phyloP scores from a whole-genome alignment of 1,284 basidiomycete genomes.

The Heliocybe sulcata region DNA sequence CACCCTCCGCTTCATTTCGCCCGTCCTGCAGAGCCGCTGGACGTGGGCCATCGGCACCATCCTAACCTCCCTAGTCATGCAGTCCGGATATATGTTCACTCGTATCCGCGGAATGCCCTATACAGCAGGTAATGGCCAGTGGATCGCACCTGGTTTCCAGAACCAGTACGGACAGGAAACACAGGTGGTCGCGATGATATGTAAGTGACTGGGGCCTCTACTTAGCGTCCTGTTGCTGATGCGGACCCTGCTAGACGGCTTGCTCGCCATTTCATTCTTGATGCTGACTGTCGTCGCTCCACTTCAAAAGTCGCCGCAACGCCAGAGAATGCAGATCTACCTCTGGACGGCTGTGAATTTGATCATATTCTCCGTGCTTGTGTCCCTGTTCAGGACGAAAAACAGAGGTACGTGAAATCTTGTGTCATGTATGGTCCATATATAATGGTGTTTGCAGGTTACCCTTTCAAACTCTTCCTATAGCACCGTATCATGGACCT shows the following conservation, averaged over 20 bases:
- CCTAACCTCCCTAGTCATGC: slow-evolving; percentile 74
- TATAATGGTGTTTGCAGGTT: slow-evolving; percentile 35
- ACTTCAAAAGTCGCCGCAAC: slow-evolving; percentile 62
- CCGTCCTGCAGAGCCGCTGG: slow-evolving; percentile 74
- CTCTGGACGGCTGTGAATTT: slow-evolving; percentile 83
- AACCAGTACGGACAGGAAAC: slow-evolving; percentile 93
- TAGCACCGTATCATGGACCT: slow-evolving; percentile 20
- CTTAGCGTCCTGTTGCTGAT: no score
- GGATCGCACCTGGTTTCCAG: slow-evolving; percentile 86
- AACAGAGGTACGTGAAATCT: slow-evolving; percentile 61
- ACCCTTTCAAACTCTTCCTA: slow-evolving; percentile 73
- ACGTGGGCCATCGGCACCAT: slow-evolving; percentile 68
- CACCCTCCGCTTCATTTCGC: slow-evolving; percentile 54
- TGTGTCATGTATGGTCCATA: slow-evolving; percentile 1
- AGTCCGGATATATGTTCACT: slow-evolving; percentile 94
- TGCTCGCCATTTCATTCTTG: slow-evolving; percentile 76
- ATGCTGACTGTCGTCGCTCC: slow-evolving; percentile 83
- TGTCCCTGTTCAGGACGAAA: slow-evolving; percentile 90
- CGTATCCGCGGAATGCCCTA: slow-evolving; percentile 84
- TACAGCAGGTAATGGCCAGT: slow-evolving; percentile 56
- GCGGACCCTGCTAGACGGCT: slow-evolving; percentile 70
- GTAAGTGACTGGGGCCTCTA: no score
- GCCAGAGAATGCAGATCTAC: slow-evolving; percentile 84
- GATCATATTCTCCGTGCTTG: slow-evolving; percentile 81
- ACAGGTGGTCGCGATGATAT: slow-evolving; percentile 81